These are phyloP conservation scores for Spergularia bocconei DNA, from an alignment of 148 eudicot species.

Conservation along the genomic window DNA sequence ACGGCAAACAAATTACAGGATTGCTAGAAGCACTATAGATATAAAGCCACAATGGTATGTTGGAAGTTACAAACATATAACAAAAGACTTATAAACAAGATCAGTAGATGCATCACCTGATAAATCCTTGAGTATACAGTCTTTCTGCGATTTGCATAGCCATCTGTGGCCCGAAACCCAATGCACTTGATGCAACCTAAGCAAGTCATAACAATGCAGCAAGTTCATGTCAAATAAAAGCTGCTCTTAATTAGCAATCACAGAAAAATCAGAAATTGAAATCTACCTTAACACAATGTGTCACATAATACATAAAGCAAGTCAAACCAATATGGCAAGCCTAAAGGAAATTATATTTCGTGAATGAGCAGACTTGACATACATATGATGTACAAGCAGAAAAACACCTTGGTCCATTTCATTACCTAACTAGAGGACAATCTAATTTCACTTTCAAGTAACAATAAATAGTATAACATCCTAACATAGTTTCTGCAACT, in stretches of 20 bases:
- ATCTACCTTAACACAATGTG: background rate
- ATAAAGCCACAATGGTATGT: background rate
- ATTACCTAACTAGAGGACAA: background rate
- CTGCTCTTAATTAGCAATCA: constrained; percentile 3
- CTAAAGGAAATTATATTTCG: background rate
- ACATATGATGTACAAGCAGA: background rate
- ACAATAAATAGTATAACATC: background rate
- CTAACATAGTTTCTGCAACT: constrained; percentile 3
- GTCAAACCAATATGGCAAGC: background rate
- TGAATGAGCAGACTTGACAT: background rate
- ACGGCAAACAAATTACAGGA: background rate
- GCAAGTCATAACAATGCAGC: constrained; percentile 19
- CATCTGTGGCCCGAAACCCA: constrained; percentile 87
- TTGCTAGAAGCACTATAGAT: background rate
- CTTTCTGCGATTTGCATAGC: constrained; percentile 97
- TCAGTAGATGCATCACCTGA: constrained; percentile 50
- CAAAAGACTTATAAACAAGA: constrained; percentile 5
- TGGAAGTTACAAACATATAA: background rate
- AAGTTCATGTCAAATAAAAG: constrained; percentile 9
- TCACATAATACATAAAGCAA: background rate
- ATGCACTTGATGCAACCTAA: constrained; percentile 94
- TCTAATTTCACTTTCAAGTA: background rate
- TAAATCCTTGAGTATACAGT: constrained; percentile 91
- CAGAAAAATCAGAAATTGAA: background rate
- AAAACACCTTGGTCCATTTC: background rate